Evolutionary conservation across 306 rosid genomes (phyloP), one percentile per base, ranked within the genome.

Genomic region (Vigna mungo): DNA sequence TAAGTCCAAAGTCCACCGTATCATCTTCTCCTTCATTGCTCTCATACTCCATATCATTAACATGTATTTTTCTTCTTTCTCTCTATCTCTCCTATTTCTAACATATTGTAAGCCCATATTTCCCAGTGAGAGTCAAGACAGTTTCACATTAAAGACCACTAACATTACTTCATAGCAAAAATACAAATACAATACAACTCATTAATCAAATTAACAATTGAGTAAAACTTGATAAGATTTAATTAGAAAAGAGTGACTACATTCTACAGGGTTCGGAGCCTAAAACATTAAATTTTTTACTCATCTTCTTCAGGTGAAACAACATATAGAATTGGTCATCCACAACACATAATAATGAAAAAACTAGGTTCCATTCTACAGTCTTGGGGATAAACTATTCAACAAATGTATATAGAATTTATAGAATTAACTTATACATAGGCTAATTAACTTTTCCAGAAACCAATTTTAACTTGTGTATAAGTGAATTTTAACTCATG

Each of bases 91-190:
- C 44, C 30, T 8, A 41, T 53, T 53, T 23, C 59, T 77, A 43
- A 36, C 44, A 66, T 12, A 77, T 18, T n/a, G 37, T 34, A 12
- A 32, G 21, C 5, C 53, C 74, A 77, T 16, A 67, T 53, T 76
- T 63, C 52, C 52, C 49, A 32, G 9, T 5, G 11, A 3, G 0
- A 51, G 64, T 75, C 25, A 63, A 34, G 46, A 63, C 27, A 34
- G 13, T 36, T 75, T 27, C 43, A 64, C 54, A 37, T 34, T 51
- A 51, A 3, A 17, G 51, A 11, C 58, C 13, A 63, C 47, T 49
- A 10, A 75, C 13, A 51, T 52, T 44, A 39, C 55, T 37, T 11
- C 7, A 47, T 12, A 61, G 12, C 20, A 52, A 34, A 61, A 32
- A 14, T 1, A 32, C 13, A 15, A 30, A 61, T 16, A 34, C 49